phyloP scores from a whole-genome alignment of 257 asterid species.

The Nicotiana paniculata region DNA sequence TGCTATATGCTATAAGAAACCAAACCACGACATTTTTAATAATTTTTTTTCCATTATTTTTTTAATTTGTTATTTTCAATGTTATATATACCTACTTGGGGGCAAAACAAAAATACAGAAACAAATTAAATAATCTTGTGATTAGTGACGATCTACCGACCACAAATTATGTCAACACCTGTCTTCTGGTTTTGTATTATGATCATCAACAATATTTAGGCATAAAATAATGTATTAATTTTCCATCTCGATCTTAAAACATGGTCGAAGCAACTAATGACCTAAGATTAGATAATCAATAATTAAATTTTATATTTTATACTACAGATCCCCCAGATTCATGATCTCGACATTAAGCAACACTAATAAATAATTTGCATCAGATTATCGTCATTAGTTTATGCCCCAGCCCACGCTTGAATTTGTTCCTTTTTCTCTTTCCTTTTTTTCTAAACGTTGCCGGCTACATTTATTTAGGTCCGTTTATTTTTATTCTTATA shows the following conservation, averaged over 20 bases:
- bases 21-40: background rate
- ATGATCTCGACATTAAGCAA: background rate
- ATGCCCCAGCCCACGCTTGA: constrained; percentile 2
- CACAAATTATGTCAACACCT: background rate
- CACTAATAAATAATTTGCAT: background rate
- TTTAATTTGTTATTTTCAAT: background rate
- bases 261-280: background rate
- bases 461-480: background rate
- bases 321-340: background rate
- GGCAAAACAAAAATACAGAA: background rate
- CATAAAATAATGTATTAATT: background rate
- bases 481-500: background rate
- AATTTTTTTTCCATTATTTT: background rate
- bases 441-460: background rate
- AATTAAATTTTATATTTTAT: background rate
- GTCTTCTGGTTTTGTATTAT: background rate
- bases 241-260: background rate
- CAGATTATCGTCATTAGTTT: background rate
- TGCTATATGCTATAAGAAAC: background rate
- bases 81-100: background rate
- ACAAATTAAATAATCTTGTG: background rate
- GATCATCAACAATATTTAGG: background rate
- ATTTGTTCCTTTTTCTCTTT: background rate
- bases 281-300: background rate
- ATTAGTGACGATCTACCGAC: background rate